Percentiles rank a stretch among this genome's conserved stretches.
These are phyloP conservation scores for Penicillium occitanis DNA, from an alignment of 2,329 filamentous ascomycete genomes.

Conservation along the genomic window DNA sequence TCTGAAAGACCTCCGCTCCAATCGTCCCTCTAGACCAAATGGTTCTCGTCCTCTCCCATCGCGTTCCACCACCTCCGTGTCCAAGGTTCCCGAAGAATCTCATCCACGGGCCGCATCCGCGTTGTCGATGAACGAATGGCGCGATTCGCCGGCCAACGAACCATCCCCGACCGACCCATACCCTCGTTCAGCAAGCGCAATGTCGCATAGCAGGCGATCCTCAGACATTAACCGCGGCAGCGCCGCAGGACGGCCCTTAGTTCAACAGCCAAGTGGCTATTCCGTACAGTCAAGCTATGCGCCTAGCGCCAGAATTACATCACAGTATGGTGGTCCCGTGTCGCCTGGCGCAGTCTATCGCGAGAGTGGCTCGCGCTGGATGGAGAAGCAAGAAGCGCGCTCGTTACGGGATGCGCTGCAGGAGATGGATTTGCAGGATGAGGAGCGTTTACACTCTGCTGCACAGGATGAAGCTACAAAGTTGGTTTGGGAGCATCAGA, in stretches of 20 bases:
- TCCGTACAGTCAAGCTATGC: constrained; percentile 37
- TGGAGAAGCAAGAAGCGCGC: constrained; percentile 60
- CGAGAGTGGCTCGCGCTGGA: constrained; percentile 55
- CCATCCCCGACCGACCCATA: constrained; percentile 27
- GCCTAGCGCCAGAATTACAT: constrained; percentile 35
- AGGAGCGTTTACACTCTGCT: constrained; percentile 54
- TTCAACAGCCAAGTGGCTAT: constrained; percentile 38
- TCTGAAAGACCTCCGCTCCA: constrained; percentile 59
- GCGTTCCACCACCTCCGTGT: constrained; percentile 5
- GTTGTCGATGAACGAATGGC: constrained; percentile 38
- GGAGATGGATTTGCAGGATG: constrained; percentile 58
- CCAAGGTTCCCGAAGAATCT: constrained; percentile 30
- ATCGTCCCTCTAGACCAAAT: constrained; percentile 57
- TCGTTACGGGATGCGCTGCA: constrained; percentile 58
- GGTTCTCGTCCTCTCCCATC: constrained; percentile 60
- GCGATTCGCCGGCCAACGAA: constrained; percentile 25
- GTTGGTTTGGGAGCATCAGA: constrained; percentile 63
- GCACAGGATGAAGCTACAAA: constrained; percentile 64
- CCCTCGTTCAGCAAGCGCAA: constrained; percentile 41
- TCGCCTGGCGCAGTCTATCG: constrained; percentile 50
- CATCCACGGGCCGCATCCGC: constrained; percentile 46
- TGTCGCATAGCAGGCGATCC: constrained; percentile 40
- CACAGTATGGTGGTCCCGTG: constrained; percentile 29
- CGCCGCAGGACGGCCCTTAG: constrained; percentile 38
- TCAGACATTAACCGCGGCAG: constrained; percentile 32